Conservation (phyloP, 257 asterid genomes). For the Datura wrightii region DNA sequence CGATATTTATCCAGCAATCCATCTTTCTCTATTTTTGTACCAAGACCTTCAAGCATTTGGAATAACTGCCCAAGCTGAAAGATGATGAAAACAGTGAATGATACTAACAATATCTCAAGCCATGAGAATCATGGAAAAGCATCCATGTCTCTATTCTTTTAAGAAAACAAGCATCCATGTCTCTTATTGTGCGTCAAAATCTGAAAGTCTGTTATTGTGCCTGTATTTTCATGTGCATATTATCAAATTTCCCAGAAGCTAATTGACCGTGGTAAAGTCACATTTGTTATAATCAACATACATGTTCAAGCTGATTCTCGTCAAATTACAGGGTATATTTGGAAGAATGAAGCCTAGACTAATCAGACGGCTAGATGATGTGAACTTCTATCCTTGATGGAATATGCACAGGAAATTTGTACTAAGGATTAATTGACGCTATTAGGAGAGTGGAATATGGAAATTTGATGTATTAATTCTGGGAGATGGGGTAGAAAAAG, state of each 20-base stretch:
- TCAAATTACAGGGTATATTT: background rate
- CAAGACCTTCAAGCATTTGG: conserved; percentile 94
- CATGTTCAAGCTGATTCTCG: background rate
- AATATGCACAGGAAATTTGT: background rate
- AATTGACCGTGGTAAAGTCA: background rate
- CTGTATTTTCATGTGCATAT: conserved; percentile 13
- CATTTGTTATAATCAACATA: background rate
- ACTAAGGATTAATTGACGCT: background rate
- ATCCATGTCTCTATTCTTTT: background rate
- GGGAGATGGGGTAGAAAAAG: conserved; percentile 10
- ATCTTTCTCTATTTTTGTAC: conserved; percentile 76
- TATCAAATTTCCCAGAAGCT: background rate
- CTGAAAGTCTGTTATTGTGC: background rate
- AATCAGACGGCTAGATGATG: conserved; percentile 13
- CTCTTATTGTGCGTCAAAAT: background rate
- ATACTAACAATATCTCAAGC: background rate
- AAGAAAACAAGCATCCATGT: background rate
- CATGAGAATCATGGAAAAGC: background rate
- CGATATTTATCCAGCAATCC: conserved; percentile 73
- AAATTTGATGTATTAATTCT: background rate
- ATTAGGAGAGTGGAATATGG: background rate
- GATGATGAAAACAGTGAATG: background rate
- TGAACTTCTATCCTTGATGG: background rate
- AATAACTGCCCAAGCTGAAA: conserved; percentile 79
- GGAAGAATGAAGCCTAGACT: conserved; percentile 13